These are phyloP conservation scores for Bipolaris victoriae DNA, from an alignment of 2,329 filamentous ascomycete genomes.

Conservation along the genomic window DNA sequence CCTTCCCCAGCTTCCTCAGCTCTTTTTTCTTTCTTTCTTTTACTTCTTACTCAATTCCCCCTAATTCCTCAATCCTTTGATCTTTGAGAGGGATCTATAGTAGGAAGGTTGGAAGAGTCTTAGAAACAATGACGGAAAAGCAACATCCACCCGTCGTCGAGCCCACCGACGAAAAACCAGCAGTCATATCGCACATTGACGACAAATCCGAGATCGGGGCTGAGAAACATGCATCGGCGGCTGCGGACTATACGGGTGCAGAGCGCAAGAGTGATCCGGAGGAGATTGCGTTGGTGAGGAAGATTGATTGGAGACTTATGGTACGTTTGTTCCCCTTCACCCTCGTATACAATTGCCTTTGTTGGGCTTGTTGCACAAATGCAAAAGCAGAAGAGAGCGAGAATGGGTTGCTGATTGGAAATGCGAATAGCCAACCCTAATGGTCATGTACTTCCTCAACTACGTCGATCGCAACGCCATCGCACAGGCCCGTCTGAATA, in stretches of 20 bases:
- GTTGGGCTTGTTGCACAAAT: no score
- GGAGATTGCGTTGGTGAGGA: constrained; percentile 43
- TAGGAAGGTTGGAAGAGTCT: not conserved
- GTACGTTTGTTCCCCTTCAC: constrained; percentile 9
- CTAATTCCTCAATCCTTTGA: no score
- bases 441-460: constrained; percentile 52
- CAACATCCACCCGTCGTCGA: constrained; percentile 5
- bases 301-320: constrained; percentile 43
- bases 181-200: constrained; percentile 18
- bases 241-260: constrained; percentile 39
- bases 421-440: constrained; percentile 46
- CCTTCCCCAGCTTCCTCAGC: no score
- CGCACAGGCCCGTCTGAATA: constrained; percentile 67
- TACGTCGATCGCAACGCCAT: constrained; percentile 67
- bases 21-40: no score
- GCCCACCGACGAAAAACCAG: constrained; percentile 23
- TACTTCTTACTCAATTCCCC: no score
- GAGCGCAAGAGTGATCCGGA: constrained; percentile 40
- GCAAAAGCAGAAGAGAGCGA: not conserved
- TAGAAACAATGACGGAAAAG: constrained; percentile 11
- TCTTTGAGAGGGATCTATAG: no score
- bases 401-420: not conserved
- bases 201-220: constrained; percentile 27
- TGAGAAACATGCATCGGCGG: constrained; percentile 19
- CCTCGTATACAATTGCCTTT: no score